Percentiles rank a stretch among this genome's conserved stretches.
phyloP scores from a whole-genome alignment of 805 yeast genomes.

The Candida caryicola region DNA sequence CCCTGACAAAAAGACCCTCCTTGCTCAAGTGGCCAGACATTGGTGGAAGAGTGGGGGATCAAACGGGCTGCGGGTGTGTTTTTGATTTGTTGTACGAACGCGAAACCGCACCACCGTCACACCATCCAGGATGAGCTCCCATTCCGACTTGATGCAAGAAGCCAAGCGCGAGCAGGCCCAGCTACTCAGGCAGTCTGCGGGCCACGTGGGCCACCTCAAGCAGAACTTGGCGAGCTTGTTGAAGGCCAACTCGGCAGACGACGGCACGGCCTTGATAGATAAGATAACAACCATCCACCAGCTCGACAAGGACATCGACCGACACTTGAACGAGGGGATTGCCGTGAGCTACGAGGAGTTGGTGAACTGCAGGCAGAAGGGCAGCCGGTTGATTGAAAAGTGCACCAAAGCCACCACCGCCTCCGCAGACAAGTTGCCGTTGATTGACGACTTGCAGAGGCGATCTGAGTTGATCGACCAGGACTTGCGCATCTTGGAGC shows the following conservation, averaged over 20 bases:
- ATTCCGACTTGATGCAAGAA: slow-evolving; percentile 24
- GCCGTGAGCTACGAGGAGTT: slow-evolving; percentile 18
- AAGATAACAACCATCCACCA: slow-evolving; percentile 42
- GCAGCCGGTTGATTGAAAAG: slow-evolving; percentile 9
- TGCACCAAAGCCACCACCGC: slow-evolving; percentile 1
- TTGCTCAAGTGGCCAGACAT: slow-evolving; percentile 7
- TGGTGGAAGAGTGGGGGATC: not conserved
- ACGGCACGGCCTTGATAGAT: slow-evolving; percentile 10
- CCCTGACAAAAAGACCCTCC: slow-evolving; percentile 14
- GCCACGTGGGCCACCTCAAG: slow-evolving; percentile 25
- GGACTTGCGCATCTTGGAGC: slow-evolving; percentile 67
- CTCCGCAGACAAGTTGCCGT: not conserved
- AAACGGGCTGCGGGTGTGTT: too few species aligned
- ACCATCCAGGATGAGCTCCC: slow-evolving; percentile 19
- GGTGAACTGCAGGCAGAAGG: slow-evolving; percentile 10
- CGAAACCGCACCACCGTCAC: not conserved
- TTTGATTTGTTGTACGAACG: not conserved
- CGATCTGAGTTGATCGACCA: slow-evolving; percentile 71
- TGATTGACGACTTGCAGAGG: slow-evolving; percentile 12
- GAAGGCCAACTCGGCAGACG: slow-evolving; percentile 27
- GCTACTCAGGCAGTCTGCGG: slow-evolving; percentile 25
- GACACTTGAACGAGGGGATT: slow-evolving; percentile 35
- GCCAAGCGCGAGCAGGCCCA: slow-evolving; percentile 35
- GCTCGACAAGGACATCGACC: slow-evolving; percentile 35
- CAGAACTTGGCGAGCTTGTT: slow-evolving; percentile 22